Percentiles rank a stretch among this genome's conserved stretches.
These are phyloP conservation scores for Biscogniauxia sp. DNA, from an alignment of 2,329 filamentous ascomycete genomes.

Conservation along the genomic window DNA sequence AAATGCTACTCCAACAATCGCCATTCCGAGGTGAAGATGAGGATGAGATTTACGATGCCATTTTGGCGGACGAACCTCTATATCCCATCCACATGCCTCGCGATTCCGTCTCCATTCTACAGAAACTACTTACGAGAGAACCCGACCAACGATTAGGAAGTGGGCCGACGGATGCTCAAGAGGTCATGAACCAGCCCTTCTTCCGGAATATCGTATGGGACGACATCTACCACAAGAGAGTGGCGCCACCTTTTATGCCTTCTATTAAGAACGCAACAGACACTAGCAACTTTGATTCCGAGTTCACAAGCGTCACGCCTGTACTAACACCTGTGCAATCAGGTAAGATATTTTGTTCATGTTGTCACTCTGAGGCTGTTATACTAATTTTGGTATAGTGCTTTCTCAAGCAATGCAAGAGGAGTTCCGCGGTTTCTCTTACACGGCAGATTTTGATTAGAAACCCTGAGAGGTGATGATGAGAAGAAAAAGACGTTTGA, in stretches of 20 bases:
- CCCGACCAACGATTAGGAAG: slow-evolving; percentile 90
- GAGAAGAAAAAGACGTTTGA: no score
- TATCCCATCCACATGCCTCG: slow-evolving; percentile 99
- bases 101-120: slow-evolving; percentile 94
- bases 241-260: slow-evolving; percentile 85
- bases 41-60: slow-evolving; percentile 98
- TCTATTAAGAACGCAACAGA: slow-evolving; percentile 89
- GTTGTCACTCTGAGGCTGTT: slow-evolving; percentile 1
- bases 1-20: slow-evolving; percentile 98
- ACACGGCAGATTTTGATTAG: slow-evolving; percentile 86
- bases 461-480: slow-evolving; percentile 1
- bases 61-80: slow-evolving; percentile 92
- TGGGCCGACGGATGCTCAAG: slow-evolving; percentile 93
- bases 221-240: slow-evolving; percentile 93
- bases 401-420: slow-evolving; percentile 98
- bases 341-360: slow-evolving; percentile 59
- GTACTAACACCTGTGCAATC: slow-evolving; percentile 96
- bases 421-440: slow-evolving; percentile 98
- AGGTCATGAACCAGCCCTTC: slow-evolving; percentile 98
- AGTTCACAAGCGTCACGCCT: slow-evolving; percentile 97
- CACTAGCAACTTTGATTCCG: slow-evolving; percentile 99
- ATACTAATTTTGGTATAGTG: slow-evolving; percentile 54
- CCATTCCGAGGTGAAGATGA: slow-evolving; percentile 98
- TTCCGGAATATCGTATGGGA: slow-evolving; percentile 99
- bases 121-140: slow-evolving; percentile 94